Base-by-base conservation (phyloP, 2,329 filamentous ascomycete genomes). In the Pseudocercospora fijiensis region DNA sequence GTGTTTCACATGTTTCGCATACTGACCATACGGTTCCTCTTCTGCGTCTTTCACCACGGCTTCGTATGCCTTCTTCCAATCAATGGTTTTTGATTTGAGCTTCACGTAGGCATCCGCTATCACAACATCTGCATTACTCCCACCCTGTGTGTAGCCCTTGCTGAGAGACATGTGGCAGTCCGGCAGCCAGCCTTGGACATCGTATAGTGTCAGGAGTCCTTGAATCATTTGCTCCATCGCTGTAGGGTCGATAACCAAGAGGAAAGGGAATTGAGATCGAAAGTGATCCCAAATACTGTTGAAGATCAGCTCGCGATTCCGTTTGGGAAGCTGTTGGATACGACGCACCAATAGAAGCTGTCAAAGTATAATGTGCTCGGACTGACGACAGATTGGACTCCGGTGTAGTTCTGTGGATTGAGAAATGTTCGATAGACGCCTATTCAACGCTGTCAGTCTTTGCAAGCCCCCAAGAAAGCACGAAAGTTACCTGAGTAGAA, bases 101-200 rank as follows among this genome's bases (percentile, higher is more conserved):
- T 91, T 91, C 28, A 90, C 82, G 66, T 85, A 91, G 0, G 88
- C 89, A 70, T 91, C 89, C 1, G 88, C 88, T 16, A 91, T 83
- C 3, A 91, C 83, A 62, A 89, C 90, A 73, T 91, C 88, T 3
- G 85, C 84, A 70, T 90, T 90, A 11, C 84, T 88, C 7, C 89
- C 89, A 10, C 87, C 88, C 72, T 91, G 88, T 0, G 86, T 85
- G 16, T 85, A 84, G 9, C 89, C 89, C 66, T 90, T 91, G 77
- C 66, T 68, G 20, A 84, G 86, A 87, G 68, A 64, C 68, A 92
- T 91, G 37, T 88, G 84, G 67, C 89, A 91, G 69, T 92, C 90
- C 0, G 90, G 90, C 4, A 92, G 77, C 79, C 86, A 91, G 0
- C 90, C 90, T 68, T 88, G 83, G 64, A 90, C 82, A 82, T 69